A percentile compares a stretch with the other conserved stretches of the same genome.
Evolutionary conservation across 1,139 yeast species (phyloP).

Genomic region (Chernovozyma aurita): DNA sequence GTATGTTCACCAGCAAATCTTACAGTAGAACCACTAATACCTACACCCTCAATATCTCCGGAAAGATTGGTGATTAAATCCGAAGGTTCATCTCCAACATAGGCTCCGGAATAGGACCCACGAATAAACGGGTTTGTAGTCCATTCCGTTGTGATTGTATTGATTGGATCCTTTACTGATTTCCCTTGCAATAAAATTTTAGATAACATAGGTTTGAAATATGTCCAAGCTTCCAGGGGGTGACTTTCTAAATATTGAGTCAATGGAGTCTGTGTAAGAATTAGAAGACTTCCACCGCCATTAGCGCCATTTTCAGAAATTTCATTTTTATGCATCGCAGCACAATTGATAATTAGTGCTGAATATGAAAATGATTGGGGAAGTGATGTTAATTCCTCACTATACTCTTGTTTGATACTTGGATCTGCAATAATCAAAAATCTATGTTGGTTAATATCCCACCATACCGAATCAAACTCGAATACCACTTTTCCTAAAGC

Average conservation of each 20-base stretch:
- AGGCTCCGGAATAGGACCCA: slow-evolving; percentile 73
- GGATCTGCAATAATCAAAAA: slow-evolving; percentile 42
- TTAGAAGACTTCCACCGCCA: slow-evolving; percentile 39
- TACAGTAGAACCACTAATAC: slow-evolving; percentile 36
- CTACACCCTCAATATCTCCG: slow-evolving; percentile 47
- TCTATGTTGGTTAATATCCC: slow-evolving; percentile 56
- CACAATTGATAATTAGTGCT: slow-evolving; percentile 26
- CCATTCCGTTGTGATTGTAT: slow-evolving; percentile 62
- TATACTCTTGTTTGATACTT: neutral
- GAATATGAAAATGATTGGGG: slow-evolving; percentile 31
- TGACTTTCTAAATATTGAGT: slow-evolving; percentile 47
- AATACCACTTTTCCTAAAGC: slow-evolving; percentile 74
- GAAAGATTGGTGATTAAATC: slow-evolving; percentile 52
- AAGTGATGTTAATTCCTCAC: slow-evolving; percentile 9
- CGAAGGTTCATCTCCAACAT: slow-evolving; percentile 64
- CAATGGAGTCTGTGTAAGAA: slow-evolving; percentile 66
- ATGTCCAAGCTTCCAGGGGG: slow-evolving; percentile 37
- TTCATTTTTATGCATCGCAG: slow-evolving; percentile 17
- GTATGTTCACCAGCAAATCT: slow-evolving; percentile 89
- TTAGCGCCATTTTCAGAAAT: slow-evolving; percentile 5
- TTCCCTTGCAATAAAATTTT: slow-evolving; percentile 18
- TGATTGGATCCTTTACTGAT: slow-evolving; percentile 36
- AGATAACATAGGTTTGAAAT: slow-evolving; percentile 32
- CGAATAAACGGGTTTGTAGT: slow-evolving; percentile 61
- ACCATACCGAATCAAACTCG: slow-evolving; percentile 64